A percentile compares a stretch with the other conserved stretches of the same genome.
phyloP scores from a whole-genome alignment of 23 red algal species.

The Agarophyton chilense region DNA sequence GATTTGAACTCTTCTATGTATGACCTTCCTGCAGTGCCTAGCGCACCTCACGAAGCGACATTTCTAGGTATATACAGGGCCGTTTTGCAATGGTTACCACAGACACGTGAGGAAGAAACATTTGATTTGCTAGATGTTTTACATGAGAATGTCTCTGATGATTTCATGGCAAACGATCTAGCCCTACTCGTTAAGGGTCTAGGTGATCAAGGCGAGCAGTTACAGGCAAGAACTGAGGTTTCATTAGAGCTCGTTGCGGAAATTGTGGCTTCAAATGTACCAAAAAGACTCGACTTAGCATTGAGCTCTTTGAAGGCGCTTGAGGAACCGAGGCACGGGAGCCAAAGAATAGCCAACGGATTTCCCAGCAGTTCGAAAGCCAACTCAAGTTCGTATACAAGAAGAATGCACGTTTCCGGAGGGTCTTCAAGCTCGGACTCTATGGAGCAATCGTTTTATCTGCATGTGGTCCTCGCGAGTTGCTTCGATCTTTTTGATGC shows the following conservation, averaged over 20 bases:
- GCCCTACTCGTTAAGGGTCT: conserved; percentile 54
- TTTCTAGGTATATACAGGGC: conserved; percentile 72
- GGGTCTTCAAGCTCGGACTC: neutral
- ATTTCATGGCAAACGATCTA: conserved; percentile 75
- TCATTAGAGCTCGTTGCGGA: conserved; percentile 55
- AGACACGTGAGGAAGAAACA: conserved; percentile 54
- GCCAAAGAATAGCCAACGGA: conserved; percentile 54
- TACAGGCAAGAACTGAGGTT: conserved; percentile 43
- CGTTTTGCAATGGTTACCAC: conserved; percentile 71
- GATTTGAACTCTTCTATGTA: conserved; percentile 64
- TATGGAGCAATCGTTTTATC: conserved; percentile 59
- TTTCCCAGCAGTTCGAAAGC: conserved; percentile 47
- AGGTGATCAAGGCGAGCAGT: conserved; percentile 63
- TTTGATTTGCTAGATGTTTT: conserved; percentile 76
- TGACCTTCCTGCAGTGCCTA: conserved; percentile 34
- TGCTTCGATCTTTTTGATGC: conserved; percentile 83
- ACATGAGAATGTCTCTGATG: conserved; percentile 36
- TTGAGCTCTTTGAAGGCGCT: conserved; percentile 55
- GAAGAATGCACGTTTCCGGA: conserved; percentile 36
- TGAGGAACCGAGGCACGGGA: conserved; percentile 21
- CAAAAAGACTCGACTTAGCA: conserved; percentile 41
- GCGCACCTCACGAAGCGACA: conserved; percentile 60
- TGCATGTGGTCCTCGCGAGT: conserved; percentile 76
- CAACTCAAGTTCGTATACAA: conserved; percentile 45
- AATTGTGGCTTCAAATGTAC: conserved; percentile 48